phyloP scores from a whole-genome alignment of 768 basidiomycete species.

The Tulasnella sp. region DNA sequence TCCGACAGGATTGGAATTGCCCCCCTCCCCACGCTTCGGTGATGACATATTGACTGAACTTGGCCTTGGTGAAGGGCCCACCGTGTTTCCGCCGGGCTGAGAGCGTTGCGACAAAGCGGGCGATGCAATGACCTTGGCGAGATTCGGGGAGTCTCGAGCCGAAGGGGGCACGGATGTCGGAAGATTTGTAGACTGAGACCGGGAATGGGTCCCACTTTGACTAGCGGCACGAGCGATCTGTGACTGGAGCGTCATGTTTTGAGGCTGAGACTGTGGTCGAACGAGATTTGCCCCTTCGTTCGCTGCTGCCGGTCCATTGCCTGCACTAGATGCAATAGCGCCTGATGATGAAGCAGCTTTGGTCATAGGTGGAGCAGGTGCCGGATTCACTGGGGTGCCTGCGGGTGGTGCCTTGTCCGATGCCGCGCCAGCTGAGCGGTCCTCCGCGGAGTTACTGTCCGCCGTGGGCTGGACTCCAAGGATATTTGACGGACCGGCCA shows the following conservation, averaged over 20 bases:
- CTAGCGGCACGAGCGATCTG: background rate
- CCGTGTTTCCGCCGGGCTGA: background rate
- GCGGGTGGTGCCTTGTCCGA: background rate
- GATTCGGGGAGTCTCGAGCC: background rate
- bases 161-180: background rate
- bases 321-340: background rate
- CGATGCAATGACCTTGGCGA: background rate
- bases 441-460: background rate
- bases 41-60: background rate
- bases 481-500: background rate
- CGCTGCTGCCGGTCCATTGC: background rate
- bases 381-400: background rate
- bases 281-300: background rate
- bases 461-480: background rate
- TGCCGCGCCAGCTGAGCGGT: background rate
- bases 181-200: slow-evolving; percentile 18
- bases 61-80: background rate
- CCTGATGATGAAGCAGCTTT: background rate
- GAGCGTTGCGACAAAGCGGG: background rate
- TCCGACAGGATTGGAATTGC: background rate
- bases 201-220: background rate
- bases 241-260: background rate
- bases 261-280: slow-evolving; percentile 10
- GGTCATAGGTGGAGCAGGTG: background rate
- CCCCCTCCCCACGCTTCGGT: background rate